These are phyloP conservation scores for Penicillium diatomitis DNA, from an alignment of 495 filamentous ascomycete species.

Conservation along the genomic window DNA sequence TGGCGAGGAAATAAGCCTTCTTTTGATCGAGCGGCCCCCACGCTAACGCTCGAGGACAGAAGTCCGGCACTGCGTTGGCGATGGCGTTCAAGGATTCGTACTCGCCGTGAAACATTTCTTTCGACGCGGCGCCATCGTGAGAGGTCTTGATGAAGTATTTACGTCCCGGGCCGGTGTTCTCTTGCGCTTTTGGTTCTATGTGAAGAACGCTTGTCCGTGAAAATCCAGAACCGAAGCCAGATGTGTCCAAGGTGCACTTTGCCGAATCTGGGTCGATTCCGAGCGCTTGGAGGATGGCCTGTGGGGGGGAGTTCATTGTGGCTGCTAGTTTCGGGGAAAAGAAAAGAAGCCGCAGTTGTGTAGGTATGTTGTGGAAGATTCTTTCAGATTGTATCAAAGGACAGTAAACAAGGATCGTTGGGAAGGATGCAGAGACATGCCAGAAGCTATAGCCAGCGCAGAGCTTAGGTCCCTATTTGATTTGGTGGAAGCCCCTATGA, in stretches of 20 bases:
- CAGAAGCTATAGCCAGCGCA: background rate
- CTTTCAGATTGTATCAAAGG: no score
- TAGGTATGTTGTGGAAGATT: no score
- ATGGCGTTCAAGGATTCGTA: constrained; percentile 77
- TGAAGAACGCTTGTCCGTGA: constrained; percentile 63
- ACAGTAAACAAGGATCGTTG: no score
- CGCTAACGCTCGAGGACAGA: constrained; percentile 66
- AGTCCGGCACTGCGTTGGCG: constrained; percentile 54
- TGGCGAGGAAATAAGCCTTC: constrained; percentile 59
- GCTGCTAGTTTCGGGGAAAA: background rate
- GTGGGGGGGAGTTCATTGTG: constrained; percentile 36
- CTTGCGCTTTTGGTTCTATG: constrained; percentile 25
- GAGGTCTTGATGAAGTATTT: constrained; percentile 79
- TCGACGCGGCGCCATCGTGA: constrained; percentile 45
- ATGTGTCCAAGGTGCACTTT: constrained; percentile 44
- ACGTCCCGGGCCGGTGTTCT: constrained; percentile 42
- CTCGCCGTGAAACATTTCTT: constrained; percentile 80
- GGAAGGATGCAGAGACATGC: background rate
- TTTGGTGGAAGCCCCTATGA: no score
- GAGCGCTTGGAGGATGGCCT: constrained; percentile 56
- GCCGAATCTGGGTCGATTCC: constrained; percentile 45
- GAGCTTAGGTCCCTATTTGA: background rate
- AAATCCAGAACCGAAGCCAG: constrained; percentile 64
- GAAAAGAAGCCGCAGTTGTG: no score
- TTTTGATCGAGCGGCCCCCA: constrained; percentile 51